These are phyloP conservation scores for Coemansia sp. DNA, from an alignment of 192 early-diverging fungal species.

Conservation along the genomic window DNA sequence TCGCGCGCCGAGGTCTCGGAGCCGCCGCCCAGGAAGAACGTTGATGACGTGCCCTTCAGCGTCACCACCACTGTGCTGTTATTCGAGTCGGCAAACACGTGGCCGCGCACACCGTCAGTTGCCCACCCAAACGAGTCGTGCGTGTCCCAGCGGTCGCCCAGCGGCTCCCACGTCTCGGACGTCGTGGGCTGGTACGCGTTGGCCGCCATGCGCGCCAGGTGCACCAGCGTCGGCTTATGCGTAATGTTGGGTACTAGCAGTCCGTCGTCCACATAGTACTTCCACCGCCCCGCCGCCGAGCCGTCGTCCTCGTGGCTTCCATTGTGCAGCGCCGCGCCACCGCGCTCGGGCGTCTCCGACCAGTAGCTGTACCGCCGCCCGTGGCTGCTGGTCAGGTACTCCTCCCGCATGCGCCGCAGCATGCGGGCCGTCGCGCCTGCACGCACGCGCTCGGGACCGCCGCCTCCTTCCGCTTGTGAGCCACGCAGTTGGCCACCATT, in stretches of 20 bases:
- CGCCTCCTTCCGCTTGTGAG: not conserved
- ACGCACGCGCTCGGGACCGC: not conserved
- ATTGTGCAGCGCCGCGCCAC: not conserved
- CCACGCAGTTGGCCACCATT: too few species aligned
- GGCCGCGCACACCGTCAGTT: conserved; percentile 72
- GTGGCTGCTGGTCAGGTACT: conserved; percentile 36
- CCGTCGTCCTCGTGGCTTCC: not conserved
- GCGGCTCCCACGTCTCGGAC: conserved; percentile 62
- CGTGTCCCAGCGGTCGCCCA: conserved; percentile 63
- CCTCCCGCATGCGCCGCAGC: conserved; percentile 19
- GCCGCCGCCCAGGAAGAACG: conserved; percentile 61
- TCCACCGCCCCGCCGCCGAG: conserved; percentile 22
- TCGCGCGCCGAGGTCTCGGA: conserved; percentile 68
- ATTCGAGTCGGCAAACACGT: conserved; percentile 72
- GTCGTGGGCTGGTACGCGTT: conserved; percentile 75
- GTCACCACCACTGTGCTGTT: conserved; percentile 72
- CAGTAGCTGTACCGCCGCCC: conserved; percentile 41
- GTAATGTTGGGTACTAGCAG: conserved; percentile 65
- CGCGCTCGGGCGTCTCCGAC: conserved; percentile 13
- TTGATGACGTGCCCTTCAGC: conserved; percentile 81
- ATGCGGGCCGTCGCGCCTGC: conserved; percentile 29
- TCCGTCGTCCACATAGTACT: conserved; percentile 48
- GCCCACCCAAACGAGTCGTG: conserved; percentile 72
- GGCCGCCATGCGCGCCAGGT: conserved; percentile 74
- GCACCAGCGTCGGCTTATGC: conserved; percentile 66